These are phyloP conservation scores for Polygonum maritimum DNA, from an alignment of 148 eudicot species.

Conservation along the genomic window DNA sequence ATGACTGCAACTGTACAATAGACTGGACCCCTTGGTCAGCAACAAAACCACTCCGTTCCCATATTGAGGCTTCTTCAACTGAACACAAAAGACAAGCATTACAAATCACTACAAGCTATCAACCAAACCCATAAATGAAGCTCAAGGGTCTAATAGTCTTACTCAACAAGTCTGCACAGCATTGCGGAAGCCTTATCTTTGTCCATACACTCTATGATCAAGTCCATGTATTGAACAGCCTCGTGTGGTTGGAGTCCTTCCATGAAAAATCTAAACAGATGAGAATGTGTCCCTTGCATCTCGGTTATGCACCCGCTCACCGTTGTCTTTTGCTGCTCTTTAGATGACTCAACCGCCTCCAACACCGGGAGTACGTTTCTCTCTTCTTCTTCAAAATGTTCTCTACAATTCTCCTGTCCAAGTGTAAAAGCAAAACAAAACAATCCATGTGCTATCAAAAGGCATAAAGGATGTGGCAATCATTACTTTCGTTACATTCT, in stretches of 20 bases:
- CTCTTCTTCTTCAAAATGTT: constrained; percentile 88
- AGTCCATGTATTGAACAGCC: constrained; percentile 64
- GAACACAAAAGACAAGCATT: background rate
- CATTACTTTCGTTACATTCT: background rate
- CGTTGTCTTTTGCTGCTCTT: constrained; percentile 40
- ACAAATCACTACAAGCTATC: background rate
- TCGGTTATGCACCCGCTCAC: constrained; percentile 52
- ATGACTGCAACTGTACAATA: background rate
- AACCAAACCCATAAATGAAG: background rate
- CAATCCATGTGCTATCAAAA: constrained; percentile 9
- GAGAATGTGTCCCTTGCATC: constrained; percentile 82
- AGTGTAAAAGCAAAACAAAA: background rate
- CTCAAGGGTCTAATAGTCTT: constrained; percentile 13
- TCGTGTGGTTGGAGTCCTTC: constrained; percentile 77
- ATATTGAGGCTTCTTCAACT: constrained; percentile 1
- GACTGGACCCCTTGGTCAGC: background rate
- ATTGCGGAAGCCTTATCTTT: constrained; percentile 34
- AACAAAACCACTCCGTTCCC: background rate
- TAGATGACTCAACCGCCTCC: constrained; percentile 64
- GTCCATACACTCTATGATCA: constrained; percentile 40
- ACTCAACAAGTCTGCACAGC: constrained; percentile 54
- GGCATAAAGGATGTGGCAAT: background rate
- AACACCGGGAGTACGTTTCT: constrained; percentile 51
- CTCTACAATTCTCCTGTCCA: constrained; percentile 52
- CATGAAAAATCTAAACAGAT: constrained; percentile 58